phyloP scores from a whole-genome alignment of 2,329 filamentous ascomycete genomes.

The Torrubiellomyces zombiae region DNA sequence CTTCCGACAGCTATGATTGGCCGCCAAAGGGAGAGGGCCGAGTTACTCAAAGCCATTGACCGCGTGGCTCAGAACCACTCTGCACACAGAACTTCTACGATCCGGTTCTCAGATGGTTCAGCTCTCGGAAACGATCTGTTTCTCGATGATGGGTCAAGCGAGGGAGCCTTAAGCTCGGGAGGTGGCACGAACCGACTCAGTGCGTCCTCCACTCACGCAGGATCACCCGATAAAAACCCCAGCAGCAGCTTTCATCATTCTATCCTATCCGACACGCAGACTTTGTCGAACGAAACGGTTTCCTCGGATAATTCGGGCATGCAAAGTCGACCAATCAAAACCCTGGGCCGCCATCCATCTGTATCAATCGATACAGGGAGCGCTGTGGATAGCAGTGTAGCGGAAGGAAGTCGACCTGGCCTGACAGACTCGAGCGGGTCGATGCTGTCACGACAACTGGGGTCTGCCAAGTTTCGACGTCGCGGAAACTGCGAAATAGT shows the following conservation, averaged over 20 bases:
- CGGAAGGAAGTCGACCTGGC: slow-evolving; percentile 26
- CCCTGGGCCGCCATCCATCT: slow-evolving; percentile 36
- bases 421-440: slow-evolving; percentile 27
- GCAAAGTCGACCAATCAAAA: slow-evolving; percentile 21
- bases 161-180: slow-evolving; percentile 36
- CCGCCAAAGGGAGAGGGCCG: slow-evolving; percentile 52
- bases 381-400: slow-evolving; percentile 24
- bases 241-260: slow-evolving; percentile 25
- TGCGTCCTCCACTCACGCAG: slow-evolving; percentile 30
- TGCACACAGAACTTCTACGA: slow-evolving; percentile 22
- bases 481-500: slow-evolving; percentile 48
- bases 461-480: slow-evolving; percentile 40
- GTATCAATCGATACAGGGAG: slow-evolving; percentile 31
- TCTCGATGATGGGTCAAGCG: slow-evolving; percentile 38
- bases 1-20: slow-evolving; percentile 72
- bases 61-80: slow-evolving; percentile 52
- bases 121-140: slow-evolving; percentile 35
- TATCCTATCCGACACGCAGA: slow-evolving; percentile 22
- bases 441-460: slow-evolving; percentile 36
- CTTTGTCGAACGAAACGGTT: slow-evolving; percentile 26
- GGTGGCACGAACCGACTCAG: slow-evolving; percentile 33
- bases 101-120: slow-evolving; percentile 36
- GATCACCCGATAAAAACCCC: slow-evolving; percentile 23
- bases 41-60: slow-evolving; percentile 59
- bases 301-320: slow-evolving; percentile 27